Conservation (phyloP, 2,329 filamentous ascomycete species). For the Dactylonectria estremocensis region DNA sequence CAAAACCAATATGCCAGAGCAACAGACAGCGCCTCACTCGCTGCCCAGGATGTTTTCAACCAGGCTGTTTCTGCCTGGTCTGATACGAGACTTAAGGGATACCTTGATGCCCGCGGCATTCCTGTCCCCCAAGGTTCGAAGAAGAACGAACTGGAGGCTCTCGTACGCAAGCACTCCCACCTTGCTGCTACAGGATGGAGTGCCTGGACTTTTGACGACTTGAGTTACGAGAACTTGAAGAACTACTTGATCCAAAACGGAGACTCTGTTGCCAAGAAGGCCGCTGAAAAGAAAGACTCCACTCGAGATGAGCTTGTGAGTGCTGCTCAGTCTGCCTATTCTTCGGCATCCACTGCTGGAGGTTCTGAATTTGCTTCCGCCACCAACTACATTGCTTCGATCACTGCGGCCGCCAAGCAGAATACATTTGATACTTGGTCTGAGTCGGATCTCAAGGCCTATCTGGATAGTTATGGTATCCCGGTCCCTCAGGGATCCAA, state of each 20-base stretch:
- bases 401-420: constrained; percentile 76
- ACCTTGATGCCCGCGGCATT: constrained; percentile 82
- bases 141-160: constrained; percentile 80
- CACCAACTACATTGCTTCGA: constrained; percentile 78
- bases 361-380: constrained; percentile 75
- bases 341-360: constrained; percentile 71
- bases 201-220: constrained; percentile 86
- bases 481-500: constrained; percentile 77
- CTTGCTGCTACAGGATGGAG: constrained; percentile 78
- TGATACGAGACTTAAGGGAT: constrained; percentile 83
- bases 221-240: constrained; percentile 79
- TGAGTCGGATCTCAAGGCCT: constrained; percentile 81
- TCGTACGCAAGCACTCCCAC: constrained; percentile 81
- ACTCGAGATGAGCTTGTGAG: constrained; percentile 82
- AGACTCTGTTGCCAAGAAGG: constrained; percentile 70
- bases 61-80: constrained; percentile 76
- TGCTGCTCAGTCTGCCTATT: constrained; percentile 74
- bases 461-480: constrained; percentile 85
- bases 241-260: constrained; percentile 68
- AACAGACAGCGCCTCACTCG: constrained; percentile 76
- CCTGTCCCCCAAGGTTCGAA: constrained; percentile 81
- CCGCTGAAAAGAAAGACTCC: constrained; percentile 73
- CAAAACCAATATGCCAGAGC: constrained; percentile 84
- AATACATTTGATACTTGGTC: constrained; percentile 81
- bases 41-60: constrained; percentile 78